A percentile compares a stretch with the other conserved stretches of the same genome.
Evolutionary conservation across 2,329 filamentous ascomycete species (phyloP).

Genomic region (Fusarium poae): DNA sequence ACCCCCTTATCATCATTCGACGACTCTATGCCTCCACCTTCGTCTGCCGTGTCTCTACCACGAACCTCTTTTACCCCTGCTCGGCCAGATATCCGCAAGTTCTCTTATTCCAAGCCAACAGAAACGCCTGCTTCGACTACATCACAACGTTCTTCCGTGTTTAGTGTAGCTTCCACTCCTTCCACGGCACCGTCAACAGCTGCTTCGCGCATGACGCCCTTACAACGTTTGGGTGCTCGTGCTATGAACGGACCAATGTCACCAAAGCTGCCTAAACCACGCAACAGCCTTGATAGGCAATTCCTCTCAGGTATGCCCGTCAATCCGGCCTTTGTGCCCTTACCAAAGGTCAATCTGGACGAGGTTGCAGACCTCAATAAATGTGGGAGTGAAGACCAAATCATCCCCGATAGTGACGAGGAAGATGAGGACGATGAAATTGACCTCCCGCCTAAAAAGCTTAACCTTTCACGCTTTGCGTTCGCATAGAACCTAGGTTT

Average conservation of each 20-base stretch:
- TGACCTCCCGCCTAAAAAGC: conserved; percentile 50
- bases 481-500: conserved; percentile 49
- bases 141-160: conserved; percentile 54
- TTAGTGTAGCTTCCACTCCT: conserved; percentile 54
- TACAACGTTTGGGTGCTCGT: conserved; percentile 66
- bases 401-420: conserved; percentile 66
- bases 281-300: conserved; percentile 41
- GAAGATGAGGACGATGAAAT: conserved; percentile 58
- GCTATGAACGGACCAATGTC: conserved; percentile 53
- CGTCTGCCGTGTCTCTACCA: conserved; percentile 36
- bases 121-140: conserved; percentile 54
- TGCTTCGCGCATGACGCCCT: conserved; percentile 62
- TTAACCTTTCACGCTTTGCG: conserved; percentile 65
- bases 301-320: conserved; percentile 57
- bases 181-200: conserved; percentile 61
- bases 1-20: conserved; percentile 45
- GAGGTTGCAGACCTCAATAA: conserved; percentile 67
- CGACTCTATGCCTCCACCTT: conserved; percentile 50
- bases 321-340: conserved; percentile 67
- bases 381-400: conserved; percentile 69
- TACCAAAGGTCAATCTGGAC: conserved; percentile 66
- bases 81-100: conserved; percentile 52
- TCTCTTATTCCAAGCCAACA: conserved; percentile 51
- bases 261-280: conserved; percentile 50
- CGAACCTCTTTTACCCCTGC: conserved; percentile 50